phyloP scores from a whole-genome alignment of 1,284 basidiomycete species.

The Cutaneotrichosporon sp. region DNA sequence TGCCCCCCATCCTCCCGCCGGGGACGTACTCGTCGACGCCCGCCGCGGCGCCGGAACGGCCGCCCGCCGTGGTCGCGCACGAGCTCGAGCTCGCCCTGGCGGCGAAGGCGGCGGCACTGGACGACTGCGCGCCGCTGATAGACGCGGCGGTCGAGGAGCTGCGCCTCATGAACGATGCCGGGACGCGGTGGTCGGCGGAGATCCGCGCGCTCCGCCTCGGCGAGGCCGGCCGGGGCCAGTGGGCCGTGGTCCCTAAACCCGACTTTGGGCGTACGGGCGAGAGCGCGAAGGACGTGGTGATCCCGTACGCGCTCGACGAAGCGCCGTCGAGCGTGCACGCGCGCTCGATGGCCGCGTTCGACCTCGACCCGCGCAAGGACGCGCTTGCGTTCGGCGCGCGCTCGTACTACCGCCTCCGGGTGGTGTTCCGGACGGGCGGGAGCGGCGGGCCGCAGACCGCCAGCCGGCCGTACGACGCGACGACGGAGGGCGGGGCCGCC shows the following conservation, averaged over 20 bases:
- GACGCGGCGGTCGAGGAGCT: constrained; percentile 48
- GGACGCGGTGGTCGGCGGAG: constrained; percentile 40
- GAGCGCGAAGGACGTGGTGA: constrained; percentile 40
- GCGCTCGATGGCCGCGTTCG: constrained; percentile 46
- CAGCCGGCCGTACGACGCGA: constrained; percentile 17
- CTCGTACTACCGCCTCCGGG: constrained; percentile 32
- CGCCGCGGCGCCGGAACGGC: constrained; percentile 15
- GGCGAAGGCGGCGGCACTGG: constrained; percentile 41
- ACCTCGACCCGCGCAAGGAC: constrained; percentile 43
- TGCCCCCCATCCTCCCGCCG: constrained; percentile 39
- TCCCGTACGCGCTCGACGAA: constrained; percentile 53
- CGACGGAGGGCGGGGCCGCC: constrained; percentile 4
- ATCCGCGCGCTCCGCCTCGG: constrained; percentile 34
- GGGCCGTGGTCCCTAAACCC: constrained; percentile 47
- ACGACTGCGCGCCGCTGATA: constrained; percentile 43
- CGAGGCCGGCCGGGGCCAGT: constrained; percentile 32
- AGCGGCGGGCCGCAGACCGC: constrained; percentile 2
- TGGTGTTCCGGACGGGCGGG: constrained; percentile 22
- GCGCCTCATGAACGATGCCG: constrained; percentile 35
- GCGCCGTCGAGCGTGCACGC: constrained; percentile 31
- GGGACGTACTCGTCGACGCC: constrained; percentile 34
- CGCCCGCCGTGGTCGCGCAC: constrained; percentile 18
- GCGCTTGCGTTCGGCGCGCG: constrained; percentile 39
- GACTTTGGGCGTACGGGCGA: constrained; percentile 40
- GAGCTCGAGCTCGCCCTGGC: constrained; percentile 40